A percentile compares a stretch with the other conserved stretches of the same genome.
Conservation (phyloP, 2,329 filamentous ascomycete genomes). For the Apiospora marii region DNA sequence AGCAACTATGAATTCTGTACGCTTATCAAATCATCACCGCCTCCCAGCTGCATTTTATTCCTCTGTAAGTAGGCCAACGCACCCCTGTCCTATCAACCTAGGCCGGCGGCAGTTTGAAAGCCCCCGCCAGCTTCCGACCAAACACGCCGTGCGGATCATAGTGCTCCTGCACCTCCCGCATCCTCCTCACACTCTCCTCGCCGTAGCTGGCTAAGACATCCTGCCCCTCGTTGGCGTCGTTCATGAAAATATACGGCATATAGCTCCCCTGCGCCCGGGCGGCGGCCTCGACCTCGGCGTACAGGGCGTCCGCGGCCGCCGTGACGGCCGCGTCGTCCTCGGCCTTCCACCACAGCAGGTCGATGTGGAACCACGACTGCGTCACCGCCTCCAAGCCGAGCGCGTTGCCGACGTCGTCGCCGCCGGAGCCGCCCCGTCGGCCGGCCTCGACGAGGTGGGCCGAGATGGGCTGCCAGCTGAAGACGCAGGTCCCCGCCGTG, state of each 20-base stretch:
- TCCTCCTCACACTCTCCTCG: neutral
- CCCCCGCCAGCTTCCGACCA: neutral
- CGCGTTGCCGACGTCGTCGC: slow-evolving; percentile 7
- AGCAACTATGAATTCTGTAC: too few species aligned
- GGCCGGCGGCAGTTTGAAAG: neutral
- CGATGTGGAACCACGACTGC: slow-evolving; percentile 22
- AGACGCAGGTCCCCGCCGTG: neutral
- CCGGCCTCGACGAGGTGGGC: slow-evolving; percentile 9
- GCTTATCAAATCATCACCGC: too few species aligned
- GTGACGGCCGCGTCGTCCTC: neutral
- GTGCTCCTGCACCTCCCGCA: slow-evolving; percentile 12
- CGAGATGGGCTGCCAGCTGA: slow-evolving; percentile 24
- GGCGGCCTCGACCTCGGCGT: slow-evolving; percentile 21
- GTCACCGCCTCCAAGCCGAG: slow-evolving; percentile 1
- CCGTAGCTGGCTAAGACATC: slow-evolving; percentile 10
- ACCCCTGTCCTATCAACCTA: too few species aligned
- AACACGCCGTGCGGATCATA: slow-evolving; percentile 12
- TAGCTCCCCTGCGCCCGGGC: neutral
- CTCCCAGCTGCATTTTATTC: too few species aligned
- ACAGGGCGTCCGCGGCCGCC: neutral
- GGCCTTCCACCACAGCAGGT: slow-evolving; percentile 13
- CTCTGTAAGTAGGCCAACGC: too few species aligned
- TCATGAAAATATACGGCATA: slow-evolving; percentile 18
- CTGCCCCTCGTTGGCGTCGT: slow-evolving; percentile 23
- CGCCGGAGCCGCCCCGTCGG: neutral